Evolutionary conservation across 768 basidiomycete genomes (phyloP).

Genomic region (Bullera alba): DNA sequence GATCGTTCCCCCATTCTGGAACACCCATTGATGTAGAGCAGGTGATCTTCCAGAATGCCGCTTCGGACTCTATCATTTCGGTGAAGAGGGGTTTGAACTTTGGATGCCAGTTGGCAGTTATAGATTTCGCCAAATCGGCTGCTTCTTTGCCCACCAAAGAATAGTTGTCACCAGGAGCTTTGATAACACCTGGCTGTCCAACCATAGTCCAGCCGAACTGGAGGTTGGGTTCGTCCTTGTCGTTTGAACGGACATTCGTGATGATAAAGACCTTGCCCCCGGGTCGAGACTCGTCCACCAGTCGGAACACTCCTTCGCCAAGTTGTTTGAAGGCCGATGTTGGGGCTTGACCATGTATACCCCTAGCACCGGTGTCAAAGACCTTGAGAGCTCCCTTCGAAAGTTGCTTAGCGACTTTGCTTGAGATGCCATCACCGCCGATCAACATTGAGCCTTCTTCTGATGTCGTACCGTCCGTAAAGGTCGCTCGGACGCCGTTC

Average conservation of each 20-base stretch:
- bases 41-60: constrained; percentile 26
- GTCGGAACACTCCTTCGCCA: constrained; percentile 15
- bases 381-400: constrained; percentile 13
- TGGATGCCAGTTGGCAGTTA: constrained; percentile 11
- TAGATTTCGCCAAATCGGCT: constrained; percentile 10
- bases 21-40: constrained; percentile 14
- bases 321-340: constrained; percentile 14
- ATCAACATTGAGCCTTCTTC: constrained; percentile 18
- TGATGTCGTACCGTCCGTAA: constrained; percentile 13
- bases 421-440: constrained; percentile 17
- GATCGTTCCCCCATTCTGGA: constrained; percentile 17
- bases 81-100: constrained; percentile 15
- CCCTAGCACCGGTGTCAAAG: constrained; percentile 16
- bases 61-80: constrained; percentile 12
- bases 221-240: constrained; percentile 16
- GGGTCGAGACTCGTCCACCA: neutral
- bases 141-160: constrained; percentile 12
- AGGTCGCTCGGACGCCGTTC: constrained; percentile 10
- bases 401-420: constrained; percentile 16
- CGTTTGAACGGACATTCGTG: constrained; percentile 17
- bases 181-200: constrained; percentile 15
- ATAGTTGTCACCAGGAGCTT: constrained; percentile 18
- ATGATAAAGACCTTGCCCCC: constrained; percentile 3
- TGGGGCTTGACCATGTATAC: constrained; percentile 23
- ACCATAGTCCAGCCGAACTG: constrained; percentile 21